Conservation (phyloP, 352 stramenopile species). For the Globisporangium abappressorium region DNA sequence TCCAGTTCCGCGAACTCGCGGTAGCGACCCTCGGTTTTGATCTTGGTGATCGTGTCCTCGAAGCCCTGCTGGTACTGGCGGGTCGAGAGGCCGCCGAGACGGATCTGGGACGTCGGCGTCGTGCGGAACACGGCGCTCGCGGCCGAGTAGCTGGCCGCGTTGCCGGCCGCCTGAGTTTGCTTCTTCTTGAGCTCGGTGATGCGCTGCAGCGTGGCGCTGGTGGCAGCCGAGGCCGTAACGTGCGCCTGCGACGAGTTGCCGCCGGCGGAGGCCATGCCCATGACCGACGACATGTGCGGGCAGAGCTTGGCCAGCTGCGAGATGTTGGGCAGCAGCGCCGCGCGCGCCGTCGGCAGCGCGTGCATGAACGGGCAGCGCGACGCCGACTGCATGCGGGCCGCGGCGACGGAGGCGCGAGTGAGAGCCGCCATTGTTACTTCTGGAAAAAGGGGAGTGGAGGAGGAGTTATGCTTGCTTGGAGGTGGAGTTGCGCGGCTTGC, state of each 20-base stretch:
- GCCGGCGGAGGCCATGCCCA: constrained; percentile 51
- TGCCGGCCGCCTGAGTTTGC: constrained; percentile 27
- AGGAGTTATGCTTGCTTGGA: background rate
- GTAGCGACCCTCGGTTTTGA: constrained; percentile 87
- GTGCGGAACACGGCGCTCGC: constrained; percentile 59
- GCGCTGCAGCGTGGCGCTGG: constrained; percentile 66
- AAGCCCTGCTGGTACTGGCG: constrained; percentile 74
- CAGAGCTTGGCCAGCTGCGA: constrained; percentile 82
- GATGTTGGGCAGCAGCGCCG: constrained; percentile 83
- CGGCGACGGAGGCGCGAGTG: constrained; percentile 63
- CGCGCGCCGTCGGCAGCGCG: constrained; percentile 63
- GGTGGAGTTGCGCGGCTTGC: background rate
- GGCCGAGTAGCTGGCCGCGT: constrained; percentile 32
- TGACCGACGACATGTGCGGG: constrained; percentile 83
- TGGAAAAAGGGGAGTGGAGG: constrained; percentile 8
- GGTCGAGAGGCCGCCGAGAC: constrained; percentile 55
- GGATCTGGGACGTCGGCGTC: constrained; percentile 45
- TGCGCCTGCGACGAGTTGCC: constrained; percentile 61
- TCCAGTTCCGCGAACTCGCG: constrained; percentile 85
- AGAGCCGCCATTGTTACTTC: constrained; percentile 44
- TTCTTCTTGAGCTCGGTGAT: constrained; percentile 70
- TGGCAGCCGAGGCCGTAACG: constrained; percentile 37
- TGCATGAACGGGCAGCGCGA: constrained; percentile 86
- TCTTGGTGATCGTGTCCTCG: constrained; percentile 68
- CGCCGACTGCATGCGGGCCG: constrained; percentile 63